Percentiles rank a stretch among this genome's conserved stretches.
phyloP scores from a whole-genome alignment of 1,284 basidiomycete genomes.

The Ustilago xerochloae region DNA sequence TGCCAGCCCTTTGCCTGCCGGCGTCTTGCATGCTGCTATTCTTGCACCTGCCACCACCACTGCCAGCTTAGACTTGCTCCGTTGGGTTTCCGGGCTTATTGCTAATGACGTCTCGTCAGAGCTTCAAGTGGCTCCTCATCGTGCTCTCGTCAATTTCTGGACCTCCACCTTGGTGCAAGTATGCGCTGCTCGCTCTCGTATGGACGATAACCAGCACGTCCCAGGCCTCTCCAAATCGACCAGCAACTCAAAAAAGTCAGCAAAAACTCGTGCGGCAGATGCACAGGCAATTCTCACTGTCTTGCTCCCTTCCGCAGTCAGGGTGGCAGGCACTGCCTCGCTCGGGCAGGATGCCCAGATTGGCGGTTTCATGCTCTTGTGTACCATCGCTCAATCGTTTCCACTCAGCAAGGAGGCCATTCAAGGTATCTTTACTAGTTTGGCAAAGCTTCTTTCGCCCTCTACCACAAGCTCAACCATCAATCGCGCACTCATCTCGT shows the following conservation, averaged over 20 bases:
- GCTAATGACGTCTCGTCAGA: slow-evolving; percentile 70
- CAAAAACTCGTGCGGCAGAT: slow-evolving; percentile 43
- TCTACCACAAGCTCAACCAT: slow-evolving; percentile 17
- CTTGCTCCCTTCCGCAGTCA: slow-evolving; percentile 67
- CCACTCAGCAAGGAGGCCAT: slow-evolving; percentile 56
- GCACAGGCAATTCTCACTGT: slow-evolving; percentile 62
- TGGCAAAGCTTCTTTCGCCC: slow-evolving; percentile 36
- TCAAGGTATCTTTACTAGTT: slow-evolving; percentile 47
- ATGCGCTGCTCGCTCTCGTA: slow-evolving; percentile 52
- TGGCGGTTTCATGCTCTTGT: slow-evolving; percentile 60
- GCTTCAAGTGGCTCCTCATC: slow-evolving; percentile 75
- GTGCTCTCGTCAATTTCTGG: slow-evolving; percentile 85
- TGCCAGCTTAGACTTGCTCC: slow-evolving; percentile 75
- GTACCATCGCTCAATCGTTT: slow-evolving; percentile 56
- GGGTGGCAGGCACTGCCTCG: slow-evolving; percentile 29
- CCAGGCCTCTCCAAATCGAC: slow-evolving; percentile 45
- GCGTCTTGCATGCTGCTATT: slow-evolving; percentile 56
- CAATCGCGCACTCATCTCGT: slow-evolving; percentile 49
- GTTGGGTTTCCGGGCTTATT: slow-evolving; percentile 75
- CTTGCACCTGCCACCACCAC: slow-evolving; percentile 64
- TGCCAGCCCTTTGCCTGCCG: slow-evolving; percentile 56
- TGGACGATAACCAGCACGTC: slow-evolving; percentile 69
- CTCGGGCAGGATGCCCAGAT: slow-evolving; percentile 53
- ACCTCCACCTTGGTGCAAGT: slow-evolving; percentile 83
- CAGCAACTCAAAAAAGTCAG: slow-evolving; percentile 50